These are phyloP conservation scores for Casuarina equisetifolia DNA, from an alignment of 306 rosid species.

Conservation along the genomic window DNA sequence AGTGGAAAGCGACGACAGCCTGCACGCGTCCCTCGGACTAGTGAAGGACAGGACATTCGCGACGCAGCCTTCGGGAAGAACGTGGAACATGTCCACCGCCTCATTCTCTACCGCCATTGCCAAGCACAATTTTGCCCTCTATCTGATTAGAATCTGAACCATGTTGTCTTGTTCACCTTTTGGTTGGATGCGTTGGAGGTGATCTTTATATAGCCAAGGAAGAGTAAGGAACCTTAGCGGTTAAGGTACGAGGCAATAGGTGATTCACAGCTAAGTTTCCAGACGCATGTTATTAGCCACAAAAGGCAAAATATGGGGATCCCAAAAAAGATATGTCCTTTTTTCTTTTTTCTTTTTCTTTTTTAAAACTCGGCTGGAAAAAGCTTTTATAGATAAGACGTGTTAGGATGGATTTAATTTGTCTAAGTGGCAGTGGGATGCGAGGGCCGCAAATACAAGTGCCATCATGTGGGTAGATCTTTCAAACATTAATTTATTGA, in stretches of 20 bases:
- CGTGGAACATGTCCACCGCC: slow-evolving; percentile 28
- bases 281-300: slow-evolving; percentile 12
- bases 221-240: slow-evolving; percentile 41
- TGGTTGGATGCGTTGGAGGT: neutral
- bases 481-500: no score
- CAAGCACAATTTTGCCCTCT: neutral
- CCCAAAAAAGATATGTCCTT: neutral
- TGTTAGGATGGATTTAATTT: no score
- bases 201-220: neutral
- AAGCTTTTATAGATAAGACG: no score
- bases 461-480: no score
- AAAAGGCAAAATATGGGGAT: neutral
- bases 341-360: no score
- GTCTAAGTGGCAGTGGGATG: no score
- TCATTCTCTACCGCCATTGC: neutral
- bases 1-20: slow-evolving; percentile 47
- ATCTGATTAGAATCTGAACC: neutral
- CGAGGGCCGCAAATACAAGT: no score
- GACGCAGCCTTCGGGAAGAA: slow-evolving; percentile 69
- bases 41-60: slow-evolving; percentile 64
- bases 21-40: slow-evolving; percentile 61
- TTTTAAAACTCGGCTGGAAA: no score
- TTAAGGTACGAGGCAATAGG: slow-evolving; percentile 29
- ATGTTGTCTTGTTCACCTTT: neutral
- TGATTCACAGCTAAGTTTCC: no score